Evolutionary conservation across 176 grass and related monocot genomes (phyloP), one percentile per base, ranked within the genome.

Genomic region (Themeda triandra): DNA sequence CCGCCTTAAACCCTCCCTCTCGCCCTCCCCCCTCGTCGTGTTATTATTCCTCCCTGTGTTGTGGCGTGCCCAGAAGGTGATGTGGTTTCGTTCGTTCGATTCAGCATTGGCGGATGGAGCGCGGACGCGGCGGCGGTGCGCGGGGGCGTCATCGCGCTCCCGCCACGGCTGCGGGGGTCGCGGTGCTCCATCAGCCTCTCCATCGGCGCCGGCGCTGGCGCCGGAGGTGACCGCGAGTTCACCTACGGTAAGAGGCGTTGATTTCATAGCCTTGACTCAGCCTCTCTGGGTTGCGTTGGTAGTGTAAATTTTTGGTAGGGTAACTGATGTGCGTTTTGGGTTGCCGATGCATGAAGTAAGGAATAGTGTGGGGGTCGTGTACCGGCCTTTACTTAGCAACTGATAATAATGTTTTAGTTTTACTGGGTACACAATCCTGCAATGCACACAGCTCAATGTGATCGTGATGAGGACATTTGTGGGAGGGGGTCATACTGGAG

Each of bases 121-220:
- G 27, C 30, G 13, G 25, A 83, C 84, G 88, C 84, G 77, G 65
- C 13, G 18, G 19, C 4, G 76, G 13, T 75, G 36, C 59, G 68
- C 5, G 86, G 82, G 10, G 88, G 92, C 65, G 79, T 90, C 24
- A 7, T 69, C 41, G 65, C 63, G 60, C 73, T 86, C 21, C 78
- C 83, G 12, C 48, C 46, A 29, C 80, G 88, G 63, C 73, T 73
- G 65, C 80, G 82, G 62, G 86, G 29, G 14, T 62, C 85, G 23
- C 86, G 94, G 75, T 97, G 92, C 79, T 67, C 92, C 18, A 85
- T 97, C 79, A 84, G 90, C 73, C 81, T 97, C 83, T 94, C 94
- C 80, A 89, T 97, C 42, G 89, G 80, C 21, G 90, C 86, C 14
- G 92, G 87, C 42, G 86, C 77, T 18, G 77, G 85, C 40, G 85